phyloP scores from a whole-genome alignment of 2,329 filamentous ascomycete species.

The Alternaria panax region DNA sequence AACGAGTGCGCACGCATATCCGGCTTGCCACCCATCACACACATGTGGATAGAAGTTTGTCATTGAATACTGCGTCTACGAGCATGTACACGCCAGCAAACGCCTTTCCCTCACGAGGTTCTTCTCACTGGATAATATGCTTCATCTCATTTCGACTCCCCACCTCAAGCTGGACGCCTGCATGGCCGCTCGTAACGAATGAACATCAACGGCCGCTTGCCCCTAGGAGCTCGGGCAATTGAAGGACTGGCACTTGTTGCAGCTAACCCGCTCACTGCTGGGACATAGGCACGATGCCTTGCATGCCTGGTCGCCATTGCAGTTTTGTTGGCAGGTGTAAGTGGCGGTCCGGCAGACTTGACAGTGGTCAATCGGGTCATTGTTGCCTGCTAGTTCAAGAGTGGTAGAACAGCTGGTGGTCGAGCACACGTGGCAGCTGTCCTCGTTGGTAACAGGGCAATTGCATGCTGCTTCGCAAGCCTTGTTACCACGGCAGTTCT shows the following conservation, averaged over 20 bases:
- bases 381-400: not conserved
- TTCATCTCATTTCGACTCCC: not conserved
- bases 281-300: not conserved
- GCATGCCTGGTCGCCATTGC: not conserved
- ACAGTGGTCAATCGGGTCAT: not conserved
- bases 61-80: not conserved
- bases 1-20: not conserved
- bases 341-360: not conserved
- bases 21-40: not conserved
- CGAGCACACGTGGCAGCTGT: not conserved
- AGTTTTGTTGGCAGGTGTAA: not conserved
- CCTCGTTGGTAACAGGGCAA: not conserved
- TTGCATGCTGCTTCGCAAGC: not conserved
- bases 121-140: not conserved
- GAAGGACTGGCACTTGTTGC: not conserved
- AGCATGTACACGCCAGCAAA: not conserved
- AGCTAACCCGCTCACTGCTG: not conserved
- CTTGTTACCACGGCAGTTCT: not conserved
- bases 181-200: not conserved
- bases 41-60: not conserved
- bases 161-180: not conserved
- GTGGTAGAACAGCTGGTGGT: not conserved
- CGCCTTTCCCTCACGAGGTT: not conserved
- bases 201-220: not conserved
- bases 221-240: not conserved